Conservation (phyloP, 1,284 basidiomycete species). For the Rhodotorula sp. region DNA sequence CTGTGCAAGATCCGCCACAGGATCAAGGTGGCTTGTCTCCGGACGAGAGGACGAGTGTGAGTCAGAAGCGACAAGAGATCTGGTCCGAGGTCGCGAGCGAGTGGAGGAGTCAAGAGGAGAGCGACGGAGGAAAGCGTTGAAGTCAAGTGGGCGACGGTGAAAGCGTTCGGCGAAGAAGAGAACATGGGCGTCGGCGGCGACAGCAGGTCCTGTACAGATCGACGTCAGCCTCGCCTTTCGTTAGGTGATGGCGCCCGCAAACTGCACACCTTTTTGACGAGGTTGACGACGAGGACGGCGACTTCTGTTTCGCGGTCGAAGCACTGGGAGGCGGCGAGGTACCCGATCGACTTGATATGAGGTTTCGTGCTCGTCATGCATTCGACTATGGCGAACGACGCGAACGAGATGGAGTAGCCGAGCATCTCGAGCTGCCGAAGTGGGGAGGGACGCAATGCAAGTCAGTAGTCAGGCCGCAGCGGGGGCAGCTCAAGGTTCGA, state of each 20-base stretch:
- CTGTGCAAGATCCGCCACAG: constrained; percentile 39
- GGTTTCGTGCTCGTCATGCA: constrained; percentile 91
- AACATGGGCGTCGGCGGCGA: constrained; percentile 65
- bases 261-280: constrained; percentile 78
- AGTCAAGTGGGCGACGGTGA: constrained; percentile 38
- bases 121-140: constrained; percentile 76
- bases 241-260: too few relatives aligned
- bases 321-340: constrained; percentile 88
- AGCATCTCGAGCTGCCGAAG: constrained; percentile 78
- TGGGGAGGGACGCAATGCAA: background rate
- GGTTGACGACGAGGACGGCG: constrained; percentile 94
- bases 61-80: constrained; percentile 86
- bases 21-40: constrained; percentile 40
- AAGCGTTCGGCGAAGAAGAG: constrained; percentile 59
- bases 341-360: constrained; percentile 93
- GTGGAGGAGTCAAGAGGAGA: constrained; percentile 80
- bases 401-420: constrained; percentile 85
- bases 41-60: constrained; percentile 72
- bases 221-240: background rate
- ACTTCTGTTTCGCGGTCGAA: constrained; percentile 95
- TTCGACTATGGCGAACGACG: constrained; percentile 90
- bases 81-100: constrained; percentile 81
- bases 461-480: background rate
- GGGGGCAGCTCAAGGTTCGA: background rate
- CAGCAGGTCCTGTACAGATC: constrained; percentile 66